Conservation (phyloP, 192 early-diverging fungal genomes). For the Entophlyctis luteolus region DNA sequence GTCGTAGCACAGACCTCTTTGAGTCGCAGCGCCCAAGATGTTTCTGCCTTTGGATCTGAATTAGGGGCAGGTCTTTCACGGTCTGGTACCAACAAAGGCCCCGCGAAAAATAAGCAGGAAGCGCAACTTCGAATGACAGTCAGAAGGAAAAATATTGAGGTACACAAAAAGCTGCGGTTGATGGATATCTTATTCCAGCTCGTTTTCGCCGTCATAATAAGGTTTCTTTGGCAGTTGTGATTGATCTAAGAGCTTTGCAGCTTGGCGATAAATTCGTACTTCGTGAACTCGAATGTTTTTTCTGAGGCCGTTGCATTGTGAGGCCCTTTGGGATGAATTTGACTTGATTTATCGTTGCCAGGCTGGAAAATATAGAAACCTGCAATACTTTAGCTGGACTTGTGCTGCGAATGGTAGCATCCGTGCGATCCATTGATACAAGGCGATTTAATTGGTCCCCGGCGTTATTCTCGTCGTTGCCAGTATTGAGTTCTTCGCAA, state of each 20-base stretch:
- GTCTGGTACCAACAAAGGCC: no score
- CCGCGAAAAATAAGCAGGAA: conserved; percentile 19
- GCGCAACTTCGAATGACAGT: conserved; percentile 3
- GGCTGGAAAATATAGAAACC: not conserved
- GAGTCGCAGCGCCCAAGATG: no score
- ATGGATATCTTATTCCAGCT: conserved; percentile 6
- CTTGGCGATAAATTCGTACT: not conserved
- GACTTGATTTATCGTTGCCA: not conserved
- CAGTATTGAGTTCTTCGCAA: no score
- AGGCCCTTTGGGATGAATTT: not conserved
- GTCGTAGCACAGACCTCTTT: no score
- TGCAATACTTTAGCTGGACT: no score
- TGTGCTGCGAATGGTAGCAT: no score
- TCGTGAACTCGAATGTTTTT: not conserved
- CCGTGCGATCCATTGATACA: no score
- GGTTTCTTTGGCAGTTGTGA: not conserved
- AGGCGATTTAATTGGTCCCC: no score
- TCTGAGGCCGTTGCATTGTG: not conserved
- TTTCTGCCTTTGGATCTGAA: no score
- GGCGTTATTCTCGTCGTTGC: no score
- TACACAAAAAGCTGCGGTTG: not conserved
- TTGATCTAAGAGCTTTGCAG: not conserved
- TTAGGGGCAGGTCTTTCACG: no score
- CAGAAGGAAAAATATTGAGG: not conserved
- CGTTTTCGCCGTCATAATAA: not conserved